phyloP scores from a whole-genome alignment of 495 filamentous ascomycete genomes.

The Talaromyces ruber region DNA sequence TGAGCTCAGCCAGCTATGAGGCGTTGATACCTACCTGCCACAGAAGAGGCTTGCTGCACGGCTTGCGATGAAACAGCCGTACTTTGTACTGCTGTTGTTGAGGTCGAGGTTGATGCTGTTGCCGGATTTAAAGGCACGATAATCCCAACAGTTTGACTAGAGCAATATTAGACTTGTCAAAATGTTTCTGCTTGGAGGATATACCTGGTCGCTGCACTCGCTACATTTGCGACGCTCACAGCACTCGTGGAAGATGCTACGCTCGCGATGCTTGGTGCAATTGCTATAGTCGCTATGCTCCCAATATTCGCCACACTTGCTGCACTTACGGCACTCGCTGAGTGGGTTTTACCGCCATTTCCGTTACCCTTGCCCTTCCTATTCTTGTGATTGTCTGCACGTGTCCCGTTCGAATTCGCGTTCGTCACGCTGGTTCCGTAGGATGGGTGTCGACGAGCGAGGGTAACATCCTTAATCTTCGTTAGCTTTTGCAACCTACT shows the following conservation, averaged over 20 bases:
- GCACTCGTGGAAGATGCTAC: neutral
- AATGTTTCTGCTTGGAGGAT: neutral
- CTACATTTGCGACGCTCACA: neutral
- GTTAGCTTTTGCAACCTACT: neutral
- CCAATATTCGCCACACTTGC: neutral
- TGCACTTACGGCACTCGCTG: neutral
- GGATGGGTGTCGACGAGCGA: neutral
- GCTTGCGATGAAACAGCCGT: neutral
- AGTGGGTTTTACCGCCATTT: neutral
- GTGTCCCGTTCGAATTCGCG: neutral
- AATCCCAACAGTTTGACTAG: neutral
- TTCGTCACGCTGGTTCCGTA: neutral
- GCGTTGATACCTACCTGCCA: neutral
- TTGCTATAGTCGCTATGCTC: neutral
- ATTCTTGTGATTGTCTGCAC: neutral
- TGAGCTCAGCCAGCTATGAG: neutral
- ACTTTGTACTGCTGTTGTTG: neutral
- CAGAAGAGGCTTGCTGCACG: neutral
- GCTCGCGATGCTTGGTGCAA: neutral
- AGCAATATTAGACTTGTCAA: neutral
- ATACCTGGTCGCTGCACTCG: neutral
- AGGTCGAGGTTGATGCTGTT: neutral
- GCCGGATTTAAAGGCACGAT: constrained; percentile 1
- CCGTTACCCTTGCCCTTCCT: neutral
- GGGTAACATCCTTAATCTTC: neutral